Evolutionary conservation across 1,139 yeast genomes (phyloP).

Genomic region (Debaryomyces fabryi): DNA sequence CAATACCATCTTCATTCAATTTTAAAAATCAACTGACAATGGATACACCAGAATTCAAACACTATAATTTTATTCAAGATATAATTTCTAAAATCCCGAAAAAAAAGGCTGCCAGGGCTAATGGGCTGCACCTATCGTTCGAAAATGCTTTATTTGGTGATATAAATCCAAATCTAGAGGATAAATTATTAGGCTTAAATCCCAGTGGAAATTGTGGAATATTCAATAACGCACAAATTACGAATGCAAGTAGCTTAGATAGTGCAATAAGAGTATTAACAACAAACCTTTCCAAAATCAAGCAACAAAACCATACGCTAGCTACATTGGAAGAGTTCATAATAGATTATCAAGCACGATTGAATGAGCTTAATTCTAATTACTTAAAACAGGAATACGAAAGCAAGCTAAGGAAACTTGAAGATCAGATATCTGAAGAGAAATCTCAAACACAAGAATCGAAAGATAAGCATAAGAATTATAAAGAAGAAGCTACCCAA

Average conservation of each 20-base stretch:
- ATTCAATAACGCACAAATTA: constrained; percentile 62
- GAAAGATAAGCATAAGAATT: constrained; percentile 21
- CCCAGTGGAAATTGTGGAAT: constrained; percentile 62
- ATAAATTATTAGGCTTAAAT: constrained; percentile 57
- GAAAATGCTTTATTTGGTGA: constrained; percentile 85
- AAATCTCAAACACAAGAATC: constrained; percentile 21
- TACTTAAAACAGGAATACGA: constrained; percentile 30
- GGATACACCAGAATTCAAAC: constrained; percentile 39
- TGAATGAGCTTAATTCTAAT: constrained; percentile 32
- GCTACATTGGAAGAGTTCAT: constrained; percentile 35
- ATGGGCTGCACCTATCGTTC: constrained; percentile 33
- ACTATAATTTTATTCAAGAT: constrained; percentile 47
- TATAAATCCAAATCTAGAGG: constrained; percentile 63
- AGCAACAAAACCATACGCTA: constrained; percentile 41
- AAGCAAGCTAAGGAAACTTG: constrained; percentile 21
- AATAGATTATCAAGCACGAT: constrained; percentile 28
- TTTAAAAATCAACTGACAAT: not conserved
- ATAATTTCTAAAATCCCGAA: constrained; percentile 25
- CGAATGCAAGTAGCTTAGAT: constrained; percentile 56
- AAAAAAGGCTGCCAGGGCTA: constrained; percentile 8
- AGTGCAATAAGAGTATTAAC: constrained; percentile 33
- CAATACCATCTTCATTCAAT: constrained; percentile 1
- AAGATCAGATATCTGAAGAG: constrained; percentile 26
- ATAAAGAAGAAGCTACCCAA: constrained; percentile 22
- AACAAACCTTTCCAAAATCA: constrained; percentile 33